phyloP scores from a whole-genome alignment of 2,329 filamentous ascomycete genomes.

The Dothideomycetes sp. region DNA sequence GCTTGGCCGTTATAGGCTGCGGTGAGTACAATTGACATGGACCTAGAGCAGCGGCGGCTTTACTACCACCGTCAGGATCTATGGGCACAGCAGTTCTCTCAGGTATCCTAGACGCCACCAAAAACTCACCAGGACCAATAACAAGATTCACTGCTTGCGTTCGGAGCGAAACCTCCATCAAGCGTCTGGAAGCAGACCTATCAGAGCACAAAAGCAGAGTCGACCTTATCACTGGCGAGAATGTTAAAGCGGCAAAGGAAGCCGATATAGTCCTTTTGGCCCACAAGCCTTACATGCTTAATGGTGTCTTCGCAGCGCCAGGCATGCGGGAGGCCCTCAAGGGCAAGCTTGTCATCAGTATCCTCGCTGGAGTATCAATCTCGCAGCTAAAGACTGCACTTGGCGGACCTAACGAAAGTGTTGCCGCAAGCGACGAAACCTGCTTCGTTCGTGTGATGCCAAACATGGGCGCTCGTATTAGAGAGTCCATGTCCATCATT shows the following conservation, averaged over 20 bases:
- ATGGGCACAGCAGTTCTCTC: too few relatives aligned
- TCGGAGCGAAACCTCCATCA: conserved; percentile 54
- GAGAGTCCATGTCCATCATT: conserved; percentile 72
- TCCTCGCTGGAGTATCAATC: conserved; percentile 65
- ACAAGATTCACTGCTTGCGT: conserved; percentile 79
- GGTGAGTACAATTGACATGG: too few relatives aligned
- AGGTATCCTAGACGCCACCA: too few relatives aligned
- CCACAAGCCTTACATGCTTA: conserved; percentile 69
- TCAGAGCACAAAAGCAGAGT: conserved; percentile 51
- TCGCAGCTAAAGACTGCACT: conserved; percentile 59
- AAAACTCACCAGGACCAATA: too few relatives aligned
- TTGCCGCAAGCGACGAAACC: too few relatives aligned
- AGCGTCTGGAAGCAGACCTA: conserved; percentile 56
- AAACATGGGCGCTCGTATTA: conserved; percentile 68
- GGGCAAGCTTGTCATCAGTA: conserved; percentile 72
- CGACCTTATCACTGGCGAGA: conserved; percentile 59
- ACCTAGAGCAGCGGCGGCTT: too few relatives aligned
- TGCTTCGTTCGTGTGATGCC: conserved; percentile 70
- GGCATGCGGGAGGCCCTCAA: conserved; percentile 64
- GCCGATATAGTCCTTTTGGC: conserved; percentile 66
- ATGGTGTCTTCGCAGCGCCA: conserved; percentile 52
- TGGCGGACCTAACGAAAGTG: too few relatives aligned
- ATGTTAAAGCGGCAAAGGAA: conserved; percentile 54
- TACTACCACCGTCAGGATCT: too few relatives aligned
- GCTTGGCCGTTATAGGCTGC: too few relatives aligned